phyloP scores from a whole-genome alignment of 306 rosid species.

The Rosa multiflora region DNA sequence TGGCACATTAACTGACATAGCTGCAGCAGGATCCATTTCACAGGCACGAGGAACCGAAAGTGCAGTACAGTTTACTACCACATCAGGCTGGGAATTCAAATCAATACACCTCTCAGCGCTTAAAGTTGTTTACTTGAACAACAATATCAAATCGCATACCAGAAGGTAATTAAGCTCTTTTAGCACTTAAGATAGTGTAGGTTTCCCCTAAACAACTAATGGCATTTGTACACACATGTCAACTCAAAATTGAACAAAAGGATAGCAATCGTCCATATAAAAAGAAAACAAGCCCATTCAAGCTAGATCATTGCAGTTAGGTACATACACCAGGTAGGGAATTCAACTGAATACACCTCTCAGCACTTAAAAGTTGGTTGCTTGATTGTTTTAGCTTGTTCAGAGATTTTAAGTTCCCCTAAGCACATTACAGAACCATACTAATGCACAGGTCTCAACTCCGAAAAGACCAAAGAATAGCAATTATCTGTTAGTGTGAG shows the following conservation, averaged over 20 bases:
- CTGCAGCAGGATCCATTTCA: constrained; percentile 70
- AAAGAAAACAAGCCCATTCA: background rate
- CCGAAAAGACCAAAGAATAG: background rate
- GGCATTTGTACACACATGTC: background rate
- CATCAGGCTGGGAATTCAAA: constrained; percentile 67
- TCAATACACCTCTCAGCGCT: constrained; percentile 27
- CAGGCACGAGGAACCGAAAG: constrained; percentile 85
- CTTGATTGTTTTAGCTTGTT: background rate
- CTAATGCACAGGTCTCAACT: background rate
- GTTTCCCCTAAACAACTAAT: background rate
- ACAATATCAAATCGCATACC: background rate
- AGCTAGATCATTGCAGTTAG: background rate
- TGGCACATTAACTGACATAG: constrained; percentile 80
- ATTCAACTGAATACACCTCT: background rate
- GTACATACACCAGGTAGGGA: background rate
- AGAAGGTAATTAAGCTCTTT: background rate
- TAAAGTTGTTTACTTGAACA: background rate
- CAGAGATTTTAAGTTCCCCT: background rate
- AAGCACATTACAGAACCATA: background rate
- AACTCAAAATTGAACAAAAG: background rate
- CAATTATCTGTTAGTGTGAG: no score
- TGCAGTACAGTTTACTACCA: constrained; percentile 88
- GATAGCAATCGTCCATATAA: background rate
- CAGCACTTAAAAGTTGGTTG: background rate
- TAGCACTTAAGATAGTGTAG: background rate